These are phyloP conservation scores for Bryum argenteum DNA, from an alignment of 225 moss, liverwort and hornwort genomes.

Conservation along the genomic window DNA sequence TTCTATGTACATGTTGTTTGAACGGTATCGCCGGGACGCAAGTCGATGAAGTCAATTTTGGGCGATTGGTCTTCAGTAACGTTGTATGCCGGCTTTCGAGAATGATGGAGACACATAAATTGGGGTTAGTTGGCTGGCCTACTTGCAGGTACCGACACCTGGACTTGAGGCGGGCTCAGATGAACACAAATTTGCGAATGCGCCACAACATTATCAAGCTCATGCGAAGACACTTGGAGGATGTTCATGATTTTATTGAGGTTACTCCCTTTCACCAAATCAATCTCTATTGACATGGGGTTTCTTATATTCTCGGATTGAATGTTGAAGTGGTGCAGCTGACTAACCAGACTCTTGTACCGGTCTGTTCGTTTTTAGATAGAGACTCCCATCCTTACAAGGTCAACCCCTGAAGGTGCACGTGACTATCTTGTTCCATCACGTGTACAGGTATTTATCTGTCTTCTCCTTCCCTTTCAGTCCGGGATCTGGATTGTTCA, in stretches of 20 bases:
- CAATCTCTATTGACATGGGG: not conserved
- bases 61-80: slow-evolving; percentile 1
- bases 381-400: slow-evolving; percentile 95
- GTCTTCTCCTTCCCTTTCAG: not conserved
- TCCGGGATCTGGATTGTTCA: not conserved
- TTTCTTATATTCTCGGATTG: not conserved
- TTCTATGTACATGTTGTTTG: slow-evolving; percentile 11
- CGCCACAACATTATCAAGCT: slow-evolving; percentile 89
- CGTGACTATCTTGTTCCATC: slow-evolving; percentile 99
- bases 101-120: slow-evolving; percentile 69
- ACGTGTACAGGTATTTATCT: slow-evolving; percentile 68
- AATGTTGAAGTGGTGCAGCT: not conserved
- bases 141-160: slow-evolving; percentile 93
- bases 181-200: slow-evolving; percentile 88
- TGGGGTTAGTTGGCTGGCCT: slow-evolving; percentile 61
- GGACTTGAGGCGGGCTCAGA: slow-evolving; percentile 89
- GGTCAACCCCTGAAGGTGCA: slow-evolving; percentile 98
- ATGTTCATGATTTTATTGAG: slow-evolving; percentile 90
- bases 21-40: slow-evolving; percentile 9
- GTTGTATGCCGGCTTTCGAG: slow-evolving; percentile 18
- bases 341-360: slow-evolving; percentile 15
- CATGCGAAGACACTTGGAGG: slow-evolving; percentile 88
- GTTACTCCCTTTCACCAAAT: slow-evolving; percentile 36
- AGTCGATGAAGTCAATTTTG: slow-evolving; percentile 2
- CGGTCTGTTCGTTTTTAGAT: slow-evolving; percentile 57